Percentiles rank a stretch among this genome's conserved stretches.
These are phyloP conservation scores for Colletotrichum theobromicola DNA, from an alignment of 2,329 filamentous ascomycete genomes.

Conservation along the genomic window DNA sequence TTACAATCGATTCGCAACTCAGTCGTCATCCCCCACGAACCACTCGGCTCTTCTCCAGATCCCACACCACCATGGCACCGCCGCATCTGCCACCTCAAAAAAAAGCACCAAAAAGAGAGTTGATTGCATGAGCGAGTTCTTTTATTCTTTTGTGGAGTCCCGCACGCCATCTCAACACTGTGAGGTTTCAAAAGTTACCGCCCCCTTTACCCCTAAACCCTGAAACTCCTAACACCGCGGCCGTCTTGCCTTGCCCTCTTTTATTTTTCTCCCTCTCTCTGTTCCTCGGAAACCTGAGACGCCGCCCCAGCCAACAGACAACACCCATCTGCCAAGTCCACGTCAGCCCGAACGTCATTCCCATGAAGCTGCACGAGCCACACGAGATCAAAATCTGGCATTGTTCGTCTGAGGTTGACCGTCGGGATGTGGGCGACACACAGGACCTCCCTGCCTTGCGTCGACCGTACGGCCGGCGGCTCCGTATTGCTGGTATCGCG, in stretches of 20 bases:
- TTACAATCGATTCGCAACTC: not conserved
- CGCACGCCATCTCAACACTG: not conserved
- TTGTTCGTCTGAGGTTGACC: not conserved
- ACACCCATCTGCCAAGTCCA: not conserved
- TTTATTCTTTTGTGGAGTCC: not conserved
- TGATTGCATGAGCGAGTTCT: not conserved
- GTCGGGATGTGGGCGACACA: not conserved
- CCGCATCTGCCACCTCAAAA: not conserved
- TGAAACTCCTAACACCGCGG: not conserved
- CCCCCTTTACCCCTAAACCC: not conserved
- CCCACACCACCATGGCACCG: not conserved
- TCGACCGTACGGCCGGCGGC: not conserved
- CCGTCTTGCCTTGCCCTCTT: not conserved
- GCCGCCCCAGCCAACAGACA: not conserved
- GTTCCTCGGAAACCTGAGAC: not conserved
- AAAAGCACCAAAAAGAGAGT: not conserved
- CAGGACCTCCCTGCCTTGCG: not conserved
- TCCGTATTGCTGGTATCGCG: not conserved
- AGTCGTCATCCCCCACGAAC: not conserved
- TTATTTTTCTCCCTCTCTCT: not conserved
- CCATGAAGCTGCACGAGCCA: not conserved
- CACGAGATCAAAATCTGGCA: not conserved
- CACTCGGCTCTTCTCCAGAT: not conserved
- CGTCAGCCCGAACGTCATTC: conserved; percentile 2
- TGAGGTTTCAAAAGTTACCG: not conserved